A percentile compares a stretch with the other conserved stretches of the same genome.
phyloP scores from a whole-genome alignment of 1,139 yeast species.

The Taphrina flavorubra region DNA sequence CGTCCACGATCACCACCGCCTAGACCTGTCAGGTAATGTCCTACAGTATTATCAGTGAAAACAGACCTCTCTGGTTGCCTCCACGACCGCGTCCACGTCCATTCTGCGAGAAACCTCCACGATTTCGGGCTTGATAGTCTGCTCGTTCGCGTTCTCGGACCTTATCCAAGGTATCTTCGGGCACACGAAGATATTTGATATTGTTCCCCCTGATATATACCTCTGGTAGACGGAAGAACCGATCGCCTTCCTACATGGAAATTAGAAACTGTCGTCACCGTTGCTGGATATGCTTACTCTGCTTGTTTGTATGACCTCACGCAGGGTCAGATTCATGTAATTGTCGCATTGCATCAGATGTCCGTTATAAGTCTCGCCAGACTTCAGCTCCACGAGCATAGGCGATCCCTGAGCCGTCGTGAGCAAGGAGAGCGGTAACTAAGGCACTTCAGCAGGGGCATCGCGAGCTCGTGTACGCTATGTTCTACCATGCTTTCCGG shows the following conservation, averaged over 20 bases:
- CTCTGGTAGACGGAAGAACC: conserved; percentile 72
- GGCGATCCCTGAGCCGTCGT: conserved; percentile 92
- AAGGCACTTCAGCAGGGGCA: background rate
- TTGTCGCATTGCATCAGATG: conserved; percentile 84
- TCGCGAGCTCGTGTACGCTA: background rate
- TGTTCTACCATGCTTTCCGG: background rate
- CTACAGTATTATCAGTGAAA: background rate
- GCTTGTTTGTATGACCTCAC: conserved; percentile 76
- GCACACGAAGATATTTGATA: conserved; percentile 69
- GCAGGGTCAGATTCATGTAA: conserved; percentile 92
- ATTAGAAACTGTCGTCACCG: background rate
- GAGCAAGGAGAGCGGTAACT: conserved; percentile 86
- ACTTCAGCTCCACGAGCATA: conserved; percentile 85
- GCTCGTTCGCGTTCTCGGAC: conserved; percentile 79
- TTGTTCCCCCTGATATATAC: conserved; percentile 86
- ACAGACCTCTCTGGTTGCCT: conserved; percentile 42
- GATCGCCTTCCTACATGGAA: conserved; percentile 59
- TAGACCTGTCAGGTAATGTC: conserved; percentile 46
- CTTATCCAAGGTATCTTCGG: conserved; percentile 60
- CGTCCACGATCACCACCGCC: conserved; percentile 46
- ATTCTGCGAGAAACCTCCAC: conserved; percentile 52
- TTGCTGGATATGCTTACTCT: conserved; percentile 50
- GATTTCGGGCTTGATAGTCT: conserved; percentile 51
- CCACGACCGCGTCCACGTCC: conserved; percentile 40
- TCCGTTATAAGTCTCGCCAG: conserved; percentile 90